phyloP scores from a whole-genome alignment of 2,329 filamentous ascomycete genomes.

The Exserohilum turcica region DNA sequence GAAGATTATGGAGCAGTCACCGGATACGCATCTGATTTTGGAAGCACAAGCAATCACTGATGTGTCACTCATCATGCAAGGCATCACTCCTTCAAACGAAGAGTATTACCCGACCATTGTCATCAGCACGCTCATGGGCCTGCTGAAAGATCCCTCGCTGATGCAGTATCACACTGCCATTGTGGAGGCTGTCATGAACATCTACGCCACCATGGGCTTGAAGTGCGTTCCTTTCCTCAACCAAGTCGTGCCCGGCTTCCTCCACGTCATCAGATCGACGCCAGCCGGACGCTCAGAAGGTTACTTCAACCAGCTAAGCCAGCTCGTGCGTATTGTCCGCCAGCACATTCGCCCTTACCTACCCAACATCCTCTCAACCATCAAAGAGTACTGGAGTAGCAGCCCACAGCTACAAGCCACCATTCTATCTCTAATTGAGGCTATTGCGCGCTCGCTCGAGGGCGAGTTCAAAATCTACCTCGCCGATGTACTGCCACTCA shows the following conservation, averaged over 20 bases:
- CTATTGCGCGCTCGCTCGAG: constrained; percentile 89
- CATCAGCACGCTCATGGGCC: constrained; percentile 91
- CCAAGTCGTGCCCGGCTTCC: constrained; percentile 91
- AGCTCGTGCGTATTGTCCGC: constrained; percentile 90
- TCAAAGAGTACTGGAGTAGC: constrained; percentile 88
- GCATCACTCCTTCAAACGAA: constrained; percentile 92
- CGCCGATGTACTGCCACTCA: constrained; percentile 83
- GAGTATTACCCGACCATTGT: constrained; percentile 99
- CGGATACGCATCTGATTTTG: constrained; percentile 74
- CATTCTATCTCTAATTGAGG: constrained; percentile 88
- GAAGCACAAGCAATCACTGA: constrained; percentile 78
- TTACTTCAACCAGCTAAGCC: constrained; percentile 95
- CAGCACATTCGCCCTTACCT: constrained; percentile 95
- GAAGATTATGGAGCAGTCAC: constrained; percentile 87
- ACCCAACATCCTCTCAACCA: constrained; percentile 80
- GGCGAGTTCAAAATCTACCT: constrained; percentile 98
- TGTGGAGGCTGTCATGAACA: constrained; percentile 98
- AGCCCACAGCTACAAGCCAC: constrained; percentile 84
- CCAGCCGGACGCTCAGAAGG: constrained; percentile 81
- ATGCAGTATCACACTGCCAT: constrained; percentile 90
- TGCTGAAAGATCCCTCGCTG: constrained; percentile 88
- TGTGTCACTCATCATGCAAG: constrained; percentile 97
- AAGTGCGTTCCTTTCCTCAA: constrained; percentile 96
- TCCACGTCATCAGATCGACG: constrained; percentile 84
- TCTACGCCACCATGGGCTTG: constrained; percentile 92